Evolutionary conservation across 768 basidiomycete species (phyloP).

Genomic region (Psilocybe cyanescens): DNA sequence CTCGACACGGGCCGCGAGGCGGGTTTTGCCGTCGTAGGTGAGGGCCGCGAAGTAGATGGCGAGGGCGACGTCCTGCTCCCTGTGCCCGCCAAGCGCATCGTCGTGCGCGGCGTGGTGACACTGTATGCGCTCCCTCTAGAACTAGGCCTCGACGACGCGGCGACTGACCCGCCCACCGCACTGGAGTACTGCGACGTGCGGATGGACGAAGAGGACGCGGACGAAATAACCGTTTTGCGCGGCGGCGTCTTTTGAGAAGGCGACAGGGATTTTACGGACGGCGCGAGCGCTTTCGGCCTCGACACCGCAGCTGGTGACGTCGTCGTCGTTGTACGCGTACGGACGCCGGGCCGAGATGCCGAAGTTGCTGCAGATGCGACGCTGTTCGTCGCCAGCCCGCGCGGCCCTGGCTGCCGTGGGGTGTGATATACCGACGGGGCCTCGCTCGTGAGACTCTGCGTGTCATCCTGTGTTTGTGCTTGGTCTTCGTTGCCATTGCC

Average conservation of each 20-base stretch:
- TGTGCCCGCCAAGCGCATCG: not conserved
- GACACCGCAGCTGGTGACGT: not conserved
- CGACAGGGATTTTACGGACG: slow-evolving; percentile 33
- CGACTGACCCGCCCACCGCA: not conserved
- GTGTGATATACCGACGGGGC: slow-evolving; percentile 6
- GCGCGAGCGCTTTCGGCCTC: slow-evolving; percentile 33
- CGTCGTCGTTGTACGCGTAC: slow-evolving; percentile 1
- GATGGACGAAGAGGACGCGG: not conserved
- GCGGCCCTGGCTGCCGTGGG: slow-evolving; percentile 6
- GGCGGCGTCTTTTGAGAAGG: not conserved
- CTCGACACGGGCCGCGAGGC: slow-evolving; percentile 27
- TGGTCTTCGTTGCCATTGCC: slow-evolving; percentile 5
- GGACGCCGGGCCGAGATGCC: no score
- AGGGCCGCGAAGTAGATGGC: not conserved
- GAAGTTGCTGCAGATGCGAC: not conserved
- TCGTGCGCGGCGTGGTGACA: slow-evolving; percentile 3
- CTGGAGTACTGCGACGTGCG: slow-evolving; percentile 7
- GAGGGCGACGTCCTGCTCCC: not conserved
- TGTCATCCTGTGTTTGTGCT: slow-evolving; percentile 3
- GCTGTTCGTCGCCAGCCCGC: slow-evolving; percentile 19
- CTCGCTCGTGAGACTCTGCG: not conserved
- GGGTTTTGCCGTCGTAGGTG: not conserved
- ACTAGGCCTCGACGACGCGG: slow-evolving; percentile 21
- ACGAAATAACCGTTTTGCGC: not conserved
- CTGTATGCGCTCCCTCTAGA: slow-evolving; percentile 29